Conservation (phyloP, 192 early-diverging fungal genomes). For the Backusella parvicylindrica region DNA sequence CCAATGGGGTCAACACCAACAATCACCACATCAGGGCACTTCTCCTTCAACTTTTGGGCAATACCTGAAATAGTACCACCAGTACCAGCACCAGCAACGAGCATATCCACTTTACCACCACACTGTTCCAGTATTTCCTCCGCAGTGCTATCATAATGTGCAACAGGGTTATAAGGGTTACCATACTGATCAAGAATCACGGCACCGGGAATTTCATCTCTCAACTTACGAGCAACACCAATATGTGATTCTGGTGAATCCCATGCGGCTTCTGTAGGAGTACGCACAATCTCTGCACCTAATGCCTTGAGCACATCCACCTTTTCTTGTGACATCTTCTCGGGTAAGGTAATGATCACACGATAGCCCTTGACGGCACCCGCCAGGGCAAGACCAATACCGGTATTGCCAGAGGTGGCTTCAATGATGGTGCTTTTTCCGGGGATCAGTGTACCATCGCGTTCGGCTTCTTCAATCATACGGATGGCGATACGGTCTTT, state of each 20-base stretch:
- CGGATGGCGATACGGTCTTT: slow-evolving; percentile 96
- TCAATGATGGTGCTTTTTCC: slow-evolving; percentile 93
- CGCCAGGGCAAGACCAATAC: slow-evolving; percentile 95
- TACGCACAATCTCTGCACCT: slow-evolving; percentile 97
- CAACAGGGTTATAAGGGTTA: slow-evolving; percentile 97
- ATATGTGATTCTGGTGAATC: slow-evolving; percentile 99
- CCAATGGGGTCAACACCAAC: slow-evolving; percentile 95
- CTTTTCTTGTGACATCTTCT: slow-evolving; percentile 99
- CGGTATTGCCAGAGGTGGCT: slow-evolving; percentile 99
- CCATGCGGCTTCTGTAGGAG: slow-evolving; percentile 99
- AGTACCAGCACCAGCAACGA: slow-evolving; percentile 93
- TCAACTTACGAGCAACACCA: slow-evolving; percentile 90
- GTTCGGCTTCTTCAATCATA: slow-evolving; percentile 96
- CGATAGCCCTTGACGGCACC: slow-evolving; percentile 99
- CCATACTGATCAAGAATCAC: slow-evolving; percentile 97
- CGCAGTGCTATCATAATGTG: slow-evolving; percentile 94
- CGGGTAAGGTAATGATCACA: slow-evolving; percentile 97
- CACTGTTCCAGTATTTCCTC: slow-evolving; percentile 80
- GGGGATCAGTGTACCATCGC: slow-evolving; percentile 84
- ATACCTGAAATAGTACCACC: slow-evolving; percentile 97
- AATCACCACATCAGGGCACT: slow-evolving; percentile 78
- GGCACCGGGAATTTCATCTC: slow-evolving; percentile 93
- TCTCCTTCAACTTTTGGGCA: slow-evolving; percentile 95
- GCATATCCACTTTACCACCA: slow-evolving; percentile 91
- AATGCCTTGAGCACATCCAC: slow-evolving; percentile 97